Evolutionary conservation across 202 grass and related monocot species (phyloP).

Genomic region (Panicum hallii): DNA sequence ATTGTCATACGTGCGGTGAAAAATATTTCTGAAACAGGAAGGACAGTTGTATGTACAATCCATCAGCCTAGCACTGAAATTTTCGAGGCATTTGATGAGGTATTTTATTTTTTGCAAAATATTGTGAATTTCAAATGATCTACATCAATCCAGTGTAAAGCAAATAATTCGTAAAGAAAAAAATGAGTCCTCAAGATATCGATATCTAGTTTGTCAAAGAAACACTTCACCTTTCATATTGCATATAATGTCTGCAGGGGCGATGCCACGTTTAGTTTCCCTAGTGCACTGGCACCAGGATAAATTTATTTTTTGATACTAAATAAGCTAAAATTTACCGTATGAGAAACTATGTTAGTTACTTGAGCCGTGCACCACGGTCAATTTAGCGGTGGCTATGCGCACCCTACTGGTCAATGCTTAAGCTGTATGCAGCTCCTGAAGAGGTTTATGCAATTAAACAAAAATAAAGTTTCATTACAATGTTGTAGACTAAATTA

Average conservation of each 20-base stretch:
- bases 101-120: constrained; percentile 5
- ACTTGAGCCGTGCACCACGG: too few relatives aligned
- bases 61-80: constrained; percentile 61
- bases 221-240: neutral
- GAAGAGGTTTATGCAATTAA: neutral
- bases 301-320: too few relatives aligned
- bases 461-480: neutral
- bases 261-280: too few relatives aligned
- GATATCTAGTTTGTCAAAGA: neutral
- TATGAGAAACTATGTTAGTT: too few relatives aligned
- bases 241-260: neutral
- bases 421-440: neutral
- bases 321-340: too few relatives aligned
- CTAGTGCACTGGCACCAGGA: too few relatives aligned
- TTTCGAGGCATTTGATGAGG: constrained; percentile 63
- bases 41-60: constrained; percentile 60
- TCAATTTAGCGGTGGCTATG: too few relatives aligned
- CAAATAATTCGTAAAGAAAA: neutral
- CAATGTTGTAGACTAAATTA: neutral
- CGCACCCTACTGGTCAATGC: neutral
- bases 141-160: neutral
- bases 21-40: constrained; percentile 57
- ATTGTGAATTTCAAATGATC: neutral
- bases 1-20: constrained; percentile 58
- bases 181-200: neutral